Percentiles rank a stretch among this genome's conserved stretches.
Conservation (phyloP, 257 asterid species). For the Scutellaria barbata region DNA sequence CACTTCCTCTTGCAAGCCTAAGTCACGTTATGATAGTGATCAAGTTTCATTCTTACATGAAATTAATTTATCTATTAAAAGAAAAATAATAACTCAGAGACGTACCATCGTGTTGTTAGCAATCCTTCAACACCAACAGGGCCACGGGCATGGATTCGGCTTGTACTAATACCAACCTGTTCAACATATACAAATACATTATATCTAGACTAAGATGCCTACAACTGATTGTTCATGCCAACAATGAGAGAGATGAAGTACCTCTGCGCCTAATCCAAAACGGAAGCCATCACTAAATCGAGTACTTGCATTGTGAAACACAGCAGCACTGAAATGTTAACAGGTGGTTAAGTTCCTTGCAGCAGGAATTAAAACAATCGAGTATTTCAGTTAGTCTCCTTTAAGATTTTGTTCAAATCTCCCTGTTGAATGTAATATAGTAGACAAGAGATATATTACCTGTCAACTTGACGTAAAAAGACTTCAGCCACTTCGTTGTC, state of each 20-base stretch:
- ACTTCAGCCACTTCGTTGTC: constrained; percentile 74
- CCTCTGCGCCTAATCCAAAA: constrained; percentile 98
- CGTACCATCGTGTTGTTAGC: constrained; percentile 89
- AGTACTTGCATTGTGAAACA: constrained; percentile 93
- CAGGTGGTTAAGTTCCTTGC: constrained; percentile 8
- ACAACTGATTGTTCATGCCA: background rate
- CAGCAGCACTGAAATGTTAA: constrained; percentile 79
- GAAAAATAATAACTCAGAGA: background rate
- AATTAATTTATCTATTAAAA: background rate
- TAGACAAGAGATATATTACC: constrained; percentile 41
- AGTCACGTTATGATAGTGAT: background rate
- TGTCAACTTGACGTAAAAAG: constrained; percentile 67
- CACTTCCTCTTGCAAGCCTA: constrained; percentile 72
- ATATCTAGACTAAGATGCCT: background rate
- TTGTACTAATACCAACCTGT: constrained; percentile 95
- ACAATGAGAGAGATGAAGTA: constrained; percentile 35
- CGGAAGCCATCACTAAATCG: constrained; percentile 92
- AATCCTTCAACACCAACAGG: constrained; percentile 98
- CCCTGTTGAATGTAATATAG: background rate
- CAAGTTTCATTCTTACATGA: background rate
- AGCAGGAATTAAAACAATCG: background rate
- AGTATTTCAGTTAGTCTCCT: background rate
- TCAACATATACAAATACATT: constrained; percentile 29
- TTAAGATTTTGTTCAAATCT: background rate
- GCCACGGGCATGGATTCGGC: constrained; percentile 98